A percentile compares a stretch with the other conserved stretches of the same genome.
Conservation (phyloP, 2,329 filamentous ascomycete species). For the Paecilomyces formosus region DNA sequence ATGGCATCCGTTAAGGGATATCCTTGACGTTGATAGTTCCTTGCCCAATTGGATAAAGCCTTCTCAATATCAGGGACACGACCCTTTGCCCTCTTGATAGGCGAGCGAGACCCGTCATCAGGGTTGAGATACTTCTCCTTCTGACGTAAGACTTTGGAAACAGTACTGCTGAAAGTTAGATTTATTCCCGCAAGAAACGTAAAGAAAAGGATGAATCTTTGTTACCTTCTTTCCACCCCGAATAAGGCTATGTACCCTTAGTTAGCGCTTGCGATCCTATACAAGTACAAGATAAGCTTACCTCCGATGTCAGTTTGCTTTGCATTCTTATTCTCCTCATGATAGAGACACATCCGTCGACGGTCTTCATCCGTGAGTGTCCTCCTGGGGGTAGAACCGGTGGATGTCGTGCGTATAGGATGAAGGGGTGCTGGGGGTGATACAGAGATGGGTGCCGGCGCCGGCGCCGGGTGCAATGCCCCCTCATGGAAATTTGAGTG, state of each 20-base stretch:
- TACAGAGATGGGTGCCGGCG: constrained; percentile 43
- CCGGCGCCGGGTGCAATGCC: constrained; percentile 50
- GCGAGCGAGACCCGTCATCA: constrained; percentile 70
- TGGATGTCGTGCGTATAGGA: constrained; percentile 28
- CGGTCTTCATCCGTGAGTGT: constrained; percentile 89
- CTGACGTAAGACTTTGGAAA: constrained; percentile 93
- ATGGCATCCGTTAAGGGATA: constrained; percentile 67
- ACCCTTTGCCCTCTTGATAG: constrained; percentile 73
- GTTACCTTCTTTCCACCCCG: constrained; percentile 92
- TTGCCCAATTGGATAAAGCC: constrained; percentile 78
- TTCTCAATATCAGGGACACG: constrained; percentile 89
- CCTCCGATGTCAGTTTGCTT: constrained; percentile 96
- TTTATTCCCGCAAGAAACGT: background rate
- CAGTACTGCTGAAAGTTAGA: constrained; percentile 57
- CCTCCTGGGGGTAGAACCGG: constrained; percentile 62
- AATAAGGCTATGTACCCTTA: constrained; percentile 59
- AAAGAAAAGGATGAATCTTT: constrained; percentile 5
- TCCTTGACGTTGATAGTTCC: constrained; percentile 71
- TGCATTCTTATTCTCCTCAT: constrained; percentile 78
- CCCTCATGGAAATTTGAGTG: constrained; percentile 58
- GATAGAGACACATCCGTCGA: constrained; percentile 86
- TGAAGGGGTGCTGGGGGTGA: constrained; percentile 42
- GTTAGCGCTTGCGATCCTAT: constrained; percentile 11
- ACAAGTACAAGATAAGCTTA: constrained; percentile 32
- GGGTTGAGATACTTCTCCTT: constrained; percentile 89